These are phyloP conservation scores for Solanum neorickii DNA, from an alignment of 257 asterid genomes.

Conservation along the genomic window DNA sequence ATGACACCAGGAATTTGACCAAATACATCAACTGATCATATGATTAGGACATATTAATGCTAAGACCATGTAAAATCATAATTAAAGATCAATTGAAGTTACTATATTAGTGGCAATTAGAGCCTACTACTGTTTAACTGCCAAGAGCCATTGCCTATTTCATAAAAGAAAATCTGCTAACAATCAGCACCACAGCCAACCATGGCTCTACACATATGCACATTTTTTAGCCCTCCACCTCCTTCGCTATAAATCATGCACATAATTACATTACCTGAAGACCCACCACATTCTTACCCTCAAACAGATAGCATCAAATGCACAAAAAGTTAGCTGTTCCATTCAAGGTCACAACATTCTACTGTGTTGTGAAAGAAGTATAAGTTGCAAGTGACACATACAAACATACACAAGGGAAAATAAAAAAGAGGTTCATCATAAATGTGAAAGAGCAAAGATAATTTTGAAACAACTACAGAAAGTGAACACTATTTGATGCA, in stretches of 20 bases:
- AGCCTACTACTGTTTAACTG: not conserved
- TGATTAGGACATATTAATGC: not conserved
- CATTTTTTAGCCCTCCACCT: not conserved
- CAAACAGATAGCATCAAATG: not conserved
- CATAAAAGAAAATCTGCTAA: not conserved
- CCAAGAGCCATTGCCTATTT: not conserved
- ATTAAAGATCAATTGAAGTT: not conserved
- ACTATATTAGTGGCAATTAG: not conserved
- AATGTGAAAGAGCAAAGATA: not conserved
- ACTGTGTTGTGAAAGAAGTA: not conserved
- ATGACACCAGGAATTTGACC: not conserved
- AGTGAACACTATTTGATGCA: not conserved
- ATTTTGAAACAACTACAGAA: not conserved
- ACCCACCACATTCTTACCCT: not conserved
- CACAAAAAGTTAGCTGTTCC: not conserved
- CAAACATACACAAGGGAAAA: not conserved
- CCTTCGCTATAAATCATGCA: not conserved
- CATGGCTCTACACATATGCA: not conserved
- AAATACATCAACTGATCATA: not conserved
- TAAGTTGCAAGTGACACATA: not conserved
- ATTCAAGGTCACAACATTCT: not conserved
- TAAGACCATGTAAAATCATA: not conserved
- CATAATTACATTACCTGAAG: not conserved
- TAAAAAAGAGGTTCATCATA: not conserved
- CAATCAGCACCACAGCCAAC: not conserved